Conservation (phyloP, 2,329 filamentous ascomycete genomes). For the Colletotrichum theobromicola region DNA sequence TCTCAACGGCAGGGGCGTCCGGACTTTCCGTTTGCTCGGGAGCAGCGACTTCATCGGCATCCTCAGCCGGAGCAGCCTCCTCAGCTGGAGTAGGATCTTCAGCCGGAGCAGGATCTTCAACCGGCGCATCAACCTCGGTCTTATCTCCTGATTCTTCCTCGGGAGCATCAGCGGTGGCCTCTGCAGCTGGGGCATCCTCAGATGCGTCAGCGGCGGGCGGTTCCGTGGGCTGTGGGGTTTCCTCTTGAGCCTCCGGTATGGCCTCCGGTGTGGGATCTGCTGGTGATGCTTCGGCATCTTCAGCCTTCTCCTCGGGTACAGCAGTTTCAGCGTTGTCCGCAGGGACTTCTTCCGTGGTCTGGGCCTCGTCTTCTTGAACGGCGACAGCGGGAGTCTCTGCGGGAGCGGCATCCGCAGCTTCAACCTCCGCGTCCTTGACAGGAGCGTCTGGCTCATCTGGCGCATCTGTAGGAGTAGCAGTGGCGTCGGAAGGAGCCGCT, state of each 20-base stretch:
- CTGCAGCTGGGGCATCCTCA: conserved; percentile 6
- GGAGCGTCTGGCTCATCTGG: neutral
- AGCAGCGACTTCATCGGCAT: neutral
- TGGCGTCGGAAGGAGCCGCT: neutral
- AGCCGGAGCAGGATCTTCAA: neutral
- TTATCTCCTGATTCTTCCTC: neutral
- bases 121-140: neutral
- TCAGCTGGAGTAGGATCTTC: neutral
- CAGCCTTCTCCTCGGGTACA: neutral
- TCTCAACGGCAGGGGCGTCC: neutral
- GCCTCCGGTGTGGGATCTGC: neutral
- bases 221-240: neutral
- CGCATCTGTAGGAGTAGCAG: neutral
- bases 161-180: neutral
- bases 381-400: neutral
- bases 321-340: neutral
- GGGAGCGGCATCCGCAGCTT: neutral
- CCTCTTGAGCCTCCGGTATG: neutral
- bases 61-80: neutral
- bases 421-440: neutral
- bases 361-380: neutral
- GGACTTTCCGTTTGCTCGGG: neutral
- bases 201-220: neutral
- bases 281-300: neutral
- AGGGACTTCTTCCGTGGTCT: neutral